Conservation (phyloP, 2,329 filamentous ascomycete genomes). For the Pseudogymnoascus sp. region DNA sequence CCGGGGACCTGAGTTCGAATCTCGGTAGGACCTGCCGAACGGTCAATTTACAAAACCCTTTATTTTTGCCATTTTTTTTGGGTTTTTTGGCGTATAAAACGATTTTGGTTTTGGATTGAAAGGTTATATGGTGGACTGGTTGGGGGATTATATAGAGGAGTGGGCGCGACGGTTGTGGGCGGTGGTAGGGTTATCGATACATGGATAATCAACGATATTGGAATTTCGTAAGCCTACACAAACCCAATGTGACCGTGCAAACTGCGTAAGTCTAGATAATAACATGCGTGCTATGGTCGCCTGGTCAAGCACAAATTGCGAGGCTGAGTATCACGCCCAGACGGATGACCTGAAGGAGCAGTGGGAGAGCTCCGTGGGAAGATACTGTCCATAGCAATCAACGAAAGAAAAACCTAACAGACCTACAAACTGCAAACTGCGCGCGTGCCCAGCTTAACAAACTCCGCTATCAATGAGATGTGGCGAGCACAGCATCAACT, state of each 20-base stretch:
- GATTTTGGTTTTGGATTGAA: not conserved
- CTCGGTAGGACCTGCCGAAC: not conserved
- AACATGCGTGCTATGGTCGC: not conserved
- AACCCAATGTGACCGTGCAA: not conserved
- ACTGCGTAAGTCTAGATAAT: not conserved
- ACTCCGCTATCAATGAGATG: not conserved
- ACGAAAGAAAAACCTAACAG: not conserved
- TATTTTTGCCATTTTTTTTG: not conserved
- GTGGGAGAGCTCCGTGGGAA: not conserved
- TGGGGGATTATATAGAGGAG: not conserved
- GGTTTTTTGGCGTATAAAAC: not conserved
- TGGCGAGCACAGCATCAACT: no score
- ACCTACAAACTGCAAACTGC: no score
- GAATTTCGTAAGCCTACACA: not conserved
- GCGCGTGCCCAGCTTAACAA: no score
- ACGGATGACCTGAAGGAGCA: not conserved
- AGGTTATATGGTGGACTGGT: not conserved
- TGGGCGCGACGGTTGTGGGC: not conserved
- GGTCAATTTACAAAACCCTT: not conserved
- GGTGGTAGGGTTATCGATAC: not conserved
- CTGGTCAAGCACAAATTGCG: not conserved
- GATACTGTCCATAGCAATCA: not conserved
- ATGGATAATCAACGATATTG: not conserved
- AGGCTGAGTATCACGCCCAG: not conserved
- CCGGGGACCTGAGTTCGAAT: conserved; percentile 1